These are phyloP conservation scores for Abrus pulchellus DNA, from an alignment of 306 rosid genomes.

Conservation along the genomic window DNA sequence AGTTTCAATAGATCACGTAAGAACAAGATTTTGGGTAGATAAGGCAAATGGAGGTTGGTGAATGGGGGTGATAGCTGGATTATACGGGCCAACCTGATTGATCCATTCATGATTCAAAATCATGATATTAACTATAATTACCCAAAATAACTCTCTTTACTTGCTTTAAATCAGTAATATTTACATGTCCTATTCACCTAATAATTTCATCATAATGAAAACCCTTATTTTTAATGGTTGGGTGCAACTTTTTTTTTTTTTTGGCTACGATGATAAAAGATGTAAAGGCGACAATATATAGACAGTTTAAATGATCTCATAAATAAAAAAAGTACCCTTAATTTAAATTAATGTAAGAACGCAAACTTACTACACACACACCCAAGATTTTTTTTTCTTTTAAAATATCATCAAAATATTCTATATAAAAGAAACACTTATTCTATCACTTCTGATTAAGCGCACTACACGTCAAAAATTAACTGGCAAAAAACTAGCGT, in stretches of 20 bases:
- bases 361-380: not conserved
- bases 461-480: not conserved
- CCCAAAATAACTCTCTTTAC: no score
- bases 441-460: not conserved
- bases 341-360: not conserved
- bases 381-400: no score
- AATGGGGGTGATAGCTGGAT: not conserved
- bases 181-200: not conserved
- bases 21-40: conserved; percentile 10
- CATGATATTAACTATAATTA: no score
- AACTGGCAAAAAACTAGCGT: not conserved
- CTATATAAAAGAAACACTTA: no score
- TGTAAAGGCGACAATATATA: not conserved
- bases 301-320: not conserved
- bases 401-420: no score
- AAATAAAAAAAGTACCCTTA: not conserved
- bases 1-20: conserved; percentile 1
- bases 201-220: no score
- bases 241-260: not conserved
- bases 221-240: no score
- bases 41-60: not conserved
- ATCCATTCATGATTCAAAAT: conserved; percentile 26
- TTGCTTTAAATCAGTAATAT: not conserved
- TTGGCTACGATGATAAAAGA: not conserved
- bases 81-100: not conserved